These are phyloP conservation scores for Mesotaenium endlicherianum DNA, from an alignment of 139 green algal genomes.

Conservation along the genomic window DNA sequence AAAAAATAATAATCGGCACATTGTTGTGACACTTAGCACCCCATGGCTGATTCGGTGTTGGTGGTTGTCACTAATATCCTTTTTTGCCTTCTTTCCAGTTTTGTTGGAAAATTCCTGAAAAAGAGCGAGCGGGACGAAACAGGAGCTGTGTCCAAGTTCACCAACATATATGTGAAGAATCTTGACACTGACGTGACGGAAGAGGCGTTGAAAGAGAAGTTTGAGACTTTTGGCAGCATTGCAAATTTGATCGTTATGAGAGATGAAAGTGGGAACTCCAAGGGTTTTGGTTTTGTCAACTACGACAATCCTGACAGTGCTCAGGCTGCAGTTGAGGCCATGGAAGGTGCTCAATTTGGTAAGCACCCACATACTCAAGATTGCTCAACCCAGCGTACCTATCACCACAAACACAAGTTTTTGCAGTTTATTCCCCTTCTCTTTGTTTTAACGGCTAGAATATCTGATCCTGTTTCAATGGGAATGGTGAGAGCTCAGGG, in stretches of 20 bases:
- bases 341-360: slow-evolving; percentile 53
- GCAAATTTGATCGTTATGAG: slow-evolving; percentile 51
- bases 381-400: too few species aligned
- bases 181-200: slow-evolving; percentile 47
- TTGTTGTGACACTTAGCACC: too few species aligned
- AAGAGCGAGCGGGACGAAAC: slow-evolving; percentile 42
- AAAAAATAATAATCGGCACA: too few species aligned
- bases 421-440: too few species aligned
- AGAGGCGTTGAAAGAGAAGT: slow-evolving; percentile 52
- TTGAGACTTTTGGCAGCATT: slow-evolving; percentile 49
- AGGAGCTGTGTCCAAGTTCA: slow-evolving; percentile 51
- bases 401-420: too few species aligned
- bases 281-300: slow-evolving; percentile 67
- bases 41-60: too few species aligned
- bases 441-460: too few species aligned
- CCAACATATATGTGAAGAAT: slow-evolving; percentile 67
- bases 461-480: too few species aligned
- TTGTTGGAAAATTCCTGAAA: slow-evolving; percentile 56
- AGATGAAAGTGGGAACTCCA: slow-evolving; percentile 56
- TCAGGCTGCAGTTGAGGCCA: slow-evolving; percentile 49
- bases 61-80: too few species aligned
- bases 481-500: too few species aligned
- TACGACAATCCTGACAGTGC: slow-evolving; percentile 58
- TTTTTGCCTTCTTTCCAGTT: slow-evolving; percentile 38
- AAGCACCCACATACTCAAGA: slow-evolving; percentile 6